phyloP scores from a whole-genome alignment of 768 basidiomycete species.

The Lyophyllum shimeji region DNA sequence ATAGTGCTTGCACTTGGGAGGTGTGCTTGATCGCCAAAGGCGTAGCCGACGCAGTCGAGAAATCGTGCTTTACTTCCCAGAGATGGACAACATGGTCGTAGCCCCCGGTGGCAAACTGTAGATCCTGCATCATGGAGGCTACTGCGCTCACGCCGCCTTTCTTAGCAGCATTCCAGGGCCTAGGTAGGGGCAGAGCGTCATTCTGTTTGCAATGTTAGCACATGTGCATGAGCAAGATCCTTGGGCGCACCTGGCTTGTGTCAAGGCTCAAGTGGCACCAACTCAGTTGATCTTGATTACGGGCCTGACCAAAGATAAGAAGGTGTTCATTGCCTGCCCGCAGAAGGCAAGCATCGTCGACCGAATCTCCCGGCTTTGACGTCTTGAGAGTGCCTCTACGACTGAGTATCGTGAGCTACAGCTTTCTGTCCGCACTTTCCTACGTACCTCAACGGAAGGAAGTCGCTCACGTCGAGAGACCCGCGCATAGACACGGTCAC shows the following conservation, averaged over 20 bases:
- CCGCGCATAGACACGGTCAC: conserved; percentile 40
- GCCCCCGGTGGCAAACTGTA: conserved; percentile 48
- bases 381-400: conserved; percentile 16
- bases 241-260: conserved; percentile 22
- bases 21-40: conserved; percentile 41
- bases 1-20: conserved; percentile 41
- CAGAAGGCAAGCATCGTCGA: conserved; percentile 45
- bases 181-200: conserved; percentile 15
- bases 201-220: neutral
- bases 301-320: conserved; percentile 37
- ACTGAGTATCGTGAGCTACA: conserved; percentile 11
- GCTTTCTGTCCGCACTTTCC: neutral
- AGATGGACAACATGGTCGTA: conserved; percentile 48
- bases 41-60: conserved; percentile 27
- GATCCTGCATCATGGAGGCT: conserved; percentile 37
- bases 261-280: conserved; percentile 17
- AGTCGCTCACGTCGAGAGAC: conserved; percentile 29
- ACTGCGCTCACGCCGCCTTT: conserved; percentile 43
- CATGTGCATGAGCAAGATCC: neutral
- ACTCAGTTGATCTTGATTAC: conserved; percentile 34
- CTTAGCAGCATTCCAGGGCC: conserved; percentile 33
- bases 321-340: conserved; percentile 20
- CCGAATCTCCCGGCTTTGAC: conserved; percentile 24
- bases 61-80: conserved; percentile 39
- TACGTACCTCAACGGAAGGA: conserved; percentile 20